Conservation (phyloP, 768 basidiomycete genomes). For the Phanerochaete carnosa region DNA sequence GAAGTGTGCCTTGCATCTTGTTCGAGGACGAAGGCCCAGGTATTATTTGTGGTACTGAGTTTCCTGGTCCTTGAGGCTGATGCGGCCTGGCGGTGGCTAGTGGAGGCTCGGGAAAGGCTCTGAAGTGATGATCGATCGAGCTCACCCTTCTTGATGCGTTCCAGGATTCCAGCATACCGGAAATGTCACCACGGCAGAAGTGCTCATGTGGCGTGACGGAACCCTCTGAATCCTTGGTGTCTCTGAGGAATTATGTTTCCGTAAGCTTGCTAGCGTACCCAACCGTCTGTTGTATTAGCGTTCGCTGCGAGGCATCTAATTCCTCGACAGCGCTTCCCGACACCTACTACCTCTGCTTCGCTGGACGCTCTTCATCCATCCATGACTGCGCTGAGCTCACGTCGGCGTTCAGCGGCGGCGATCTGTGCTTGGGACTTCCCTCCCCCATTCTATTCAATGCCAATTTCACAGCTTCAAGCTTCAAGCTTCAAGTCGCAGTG, state of each 20-base stretch:
- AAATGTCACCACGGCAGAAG: slow-evolving; percentile 94
- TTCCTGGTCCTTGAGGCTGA: slow-evolving; percentile 96
- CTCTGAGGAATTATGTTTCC: slow-evolving; percentile 36
- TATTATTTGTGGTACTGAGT: slow-evolving; percentile 98
- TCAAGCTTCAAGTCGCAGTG: too few species aligned
- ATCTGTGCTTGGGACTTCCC: too few species aligned
- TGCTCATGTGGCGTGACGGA: slow-evolving; percentile 77
- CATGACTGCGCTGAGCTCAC: too few species aligned
- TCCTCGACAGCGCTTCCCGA: too few species aligned
- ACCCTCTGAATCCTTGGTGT: slow-evolving; percentile 55
- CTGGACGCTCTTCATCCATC: too few species aligned
- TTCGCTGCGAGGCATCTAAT: too few species aligned
- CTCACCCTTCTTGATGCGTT: slow-evolving; percentile 94
- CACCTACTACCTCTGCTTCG: too few species aligned
- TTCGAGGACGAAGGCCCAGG: slow-evolving; percentile 95
- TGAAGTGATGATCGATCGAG: slow-evolving; percentile 82
- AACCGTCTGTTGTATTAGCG: too few species aligned
- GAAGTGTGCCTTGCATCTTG: slow-evolving; percentile 87
- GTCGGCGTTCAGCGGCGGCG: too few species aligned
- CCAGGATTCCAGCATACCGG: slow-evolving; percentile 89
- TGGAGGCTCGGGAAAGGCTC: slow-evolving; percentile 93
- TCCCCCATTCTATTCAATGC: too few species aligned
- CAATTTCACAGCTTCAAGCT: too few species aligned
- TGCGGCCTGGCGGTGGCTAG: slow-evolving; percentile 89
- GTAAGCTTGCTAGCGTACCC: too few species aligned